Evolutionary conservation across 2,329 filamentous ascomycete genomes (phyloP), one percentile per base, ranked within the genome.

Genomic region (Metarhizium guizhouense): DNA sequence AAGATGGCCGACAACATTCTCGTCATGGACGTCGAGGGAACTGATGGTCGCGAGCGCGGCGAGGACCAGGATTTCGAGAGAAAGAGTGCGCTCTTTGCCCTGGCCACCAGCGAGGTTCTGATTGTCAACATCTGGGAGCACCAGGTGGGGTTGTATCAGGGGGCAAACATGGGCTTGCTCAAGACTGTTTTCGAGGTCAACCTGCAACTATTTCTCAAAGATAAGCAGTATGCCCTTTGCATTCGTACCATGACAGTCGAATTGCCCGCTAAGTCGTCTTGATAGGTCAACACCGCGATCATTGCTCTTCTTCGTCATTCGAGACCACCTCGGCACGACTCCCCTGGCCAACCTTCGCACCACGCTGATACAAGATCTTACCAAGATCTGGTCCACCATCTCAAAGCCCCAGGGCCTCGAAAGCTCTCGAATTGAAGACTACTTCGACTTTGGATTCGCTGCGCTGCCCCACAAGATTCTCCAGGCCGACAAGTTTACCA

Each of bases 131-230:
- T 99, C 62, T 99, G 94, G 94, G 94, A 99, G 74, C 93, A 96
- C 72, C 94, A 99, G 73, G 94, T 99, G 59, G 94, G 94, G 51
- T 73, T 99, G 70, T 99, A 99, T 70, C 93, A 99, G 74, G 94
- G 94, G 56, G 94, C 94, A 64, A 99, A 99, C 72, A 99, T 99
- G 94, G 94, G 94, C 8, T 74, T 99, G 65, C 78, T 99, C 66
- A 99, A 99, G 81, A 99, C 95, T 0, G 94, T 99, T 4, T 99
- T 99, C 65, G 94, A 99, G 75, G 94, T 99, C 71, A 99, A 99
- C 69, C 72, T 99, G 68, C 93, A 97, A 73, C 79, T 99, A 32
- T 99, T 99, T 73, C 78, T 97, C 64, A 96, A 96, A 76, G 92
- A 96, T 70, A 91, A 86, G 71, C 90, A 90, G 88, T 93, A 81